Base-by-base conservation (phyloP, 345 rosid species). In the Aquilaria malaccensis region DNA sequence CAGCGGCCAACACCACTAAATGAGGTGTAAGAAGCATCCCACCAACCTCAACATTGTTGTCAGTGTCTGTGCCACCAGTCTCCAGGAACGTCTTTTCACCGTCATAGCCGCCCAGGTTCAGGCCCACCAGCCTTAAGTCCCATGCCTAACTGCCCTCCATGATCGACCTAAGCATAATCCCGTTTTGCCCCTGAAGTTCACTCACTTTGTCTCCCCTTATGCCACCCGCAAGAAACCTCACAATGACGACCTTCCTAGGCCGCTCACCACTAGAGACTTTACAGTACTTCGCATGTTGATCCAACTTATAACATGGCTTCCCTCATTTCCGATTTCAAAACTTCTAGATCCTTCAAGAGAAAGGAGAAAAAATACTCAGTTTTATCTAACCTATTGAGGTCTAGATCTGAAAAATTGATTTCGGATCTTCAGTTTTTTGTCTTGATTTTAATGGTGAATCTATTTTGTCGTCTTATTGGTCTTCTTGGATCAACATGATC, bases 51-150 rank as follows among this genome's bases (percentile, higher is more conserved):
- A 81, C 67, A 80, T 87, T 76, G 61, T 60, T 72, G 84, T 70
- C 58, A 96, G 99, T 65, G 96, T 94, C 64, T 94, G 97, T 67
- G 84, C 97, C 64, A 70, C 99, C 45, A 90, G 96, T 69, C 99
- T 94, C 78, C 87, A 89, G 0, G 86, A 90, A 54, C 87, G 95
- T 14, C 88, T 94, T 15, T 10, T 70, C 9, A 63, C 58, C 0
- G 67, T 85, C 60, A 70, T 89, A 56, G 83, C 71, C 50, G 84
- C 85, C 7, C 86, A 79, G 67, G 67, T 77, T 37, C 77, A 70
- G 2, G 58, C 67, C 10, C 70, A 72, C 3, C 70, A 46, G 59
- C 52, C 63, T 6, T 66, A 54, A 4, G 43, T 31, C 1, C 2
- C 46, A 0, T 67, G 46, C n/a, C 65, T 70, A 55, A 47, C 68